Percentiles rank a stretch among this genome's conserved stretches.
Conservation (phyloP, 768 basidiomycete species). For the Macrocybe gigantea region DNA sequence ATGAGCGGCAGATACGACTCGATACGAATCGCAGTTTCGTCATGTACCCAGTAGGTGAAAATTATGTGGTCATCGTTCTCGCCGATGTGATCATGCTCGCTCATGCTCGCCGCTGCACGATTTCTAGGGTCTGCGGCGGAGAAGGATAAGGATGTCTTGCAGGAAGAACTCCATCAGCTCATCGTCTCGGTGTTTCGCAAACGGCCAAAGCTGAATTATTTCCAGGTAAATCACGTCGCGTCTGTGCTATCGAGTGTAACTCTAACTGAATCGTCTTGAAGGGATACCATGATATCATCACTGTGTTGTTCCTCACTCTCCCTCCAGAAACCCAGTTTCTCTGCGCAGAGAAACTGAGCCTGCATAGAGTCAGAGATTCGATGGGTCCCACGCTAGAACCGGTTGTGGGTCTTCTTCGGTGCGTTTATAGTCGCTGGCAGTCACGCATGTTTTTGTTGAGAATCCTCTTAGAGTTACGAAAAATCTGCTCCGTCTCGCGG, state of each 20-base stretch:
- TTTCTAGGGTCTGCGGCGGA: slow-evolving; percentile 9
- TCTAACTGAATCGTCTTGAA: slow-evolving; percentile 20
- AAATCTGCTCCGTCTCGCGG: slow-evolving; percentile 65
- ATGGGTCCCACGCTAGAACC: slow-evolving; percentile 86
- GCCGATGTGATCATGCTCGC: not conserved
- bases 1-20: slow-evolving; percentile 82
- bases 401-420: slow-evolving; percentile 76
- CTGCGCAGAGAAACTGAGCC: slow-evolving; percentile 66
- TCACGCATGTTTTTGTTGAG: not conserved
- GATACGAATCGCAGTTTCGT: slow-evolving; percentile 95
- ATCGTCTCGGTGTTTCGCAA: slow-evolving; percentile 72
- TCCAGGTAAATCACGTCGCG: slow-evolving; percentile 47
- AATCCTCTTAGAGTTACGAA: slow-evolving; percentile 52
- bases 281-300: slow-evolving; percentile 92
- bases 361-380: slow-evolving; percentile 78
- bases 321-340: slow-evolving; percentile 50
- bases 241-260: not conserved
- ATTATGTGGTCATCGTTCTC: slow-evolving; percentile 5
- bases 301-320: slow-evolving; percentile 74
- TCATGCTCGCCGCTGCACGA: slow-evolving; percentile 1
- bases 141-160: slow-evolving; percentile 48
- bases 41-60: slow-evolving; percentile 82
- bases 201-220: slow-evolving; percentile 72
- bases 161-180: slow-evolving; percentile 63
- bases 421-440: slow-evolving; percentile 4